Base-by-base conservation (phyloP, 1,284 basidiomycete species). In the Sphagnurus paluster region DNA sequence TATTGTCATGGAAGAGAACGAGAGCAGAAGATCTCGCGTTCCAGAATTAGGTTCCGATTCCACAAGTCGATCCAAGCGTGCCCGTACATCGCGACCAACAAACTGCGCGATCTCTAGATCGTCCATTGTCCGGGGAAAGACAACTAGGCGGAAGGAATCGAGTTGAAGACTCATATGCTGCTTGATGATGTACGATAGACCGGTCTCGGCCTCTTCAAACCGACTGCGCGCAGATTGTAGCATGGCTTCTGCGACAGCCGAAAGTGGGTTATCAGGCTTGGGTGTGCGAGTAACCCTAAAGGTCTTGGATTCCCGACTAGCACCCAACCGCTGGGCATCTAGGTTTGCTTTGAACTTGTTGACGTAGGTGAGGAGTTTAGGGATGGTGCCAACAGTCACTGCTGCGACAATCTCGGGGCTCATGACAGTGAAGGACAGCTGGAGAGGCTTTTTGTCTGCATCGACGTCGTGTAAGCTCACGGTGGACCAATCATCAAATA, bases 401-500 rank as follows among this genome's bases (percentile, higher is more conserved):
- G 87, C 75, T 3, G 81, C 82, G 4, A 81, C 70, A 26, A 94
- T 80, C 48, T 84, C 81, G 17, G 84, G 79, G 19, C 90, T 89
- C 36, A 76, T 74, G 25, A 95, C 82, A 1, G 80, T 78, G 63
- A 93, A 93, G 11, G 85, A 80, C 9, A 96, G 76, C 14, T 77
- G 76, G 4, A 94, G 72, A n/a, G 80, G 81, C 4, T 76, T 75
- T 24, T 79, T 72, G 28, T 71, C 65, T n/a, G 72, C 65, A 34
- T 71, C 57, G 11, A 65, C 51, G 23, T 64, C 57, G 2, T 70
- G 56, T 11, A 70, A 66, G 44, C 77, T 72, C 39, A 70, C 70
- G 4, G 79, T n/a, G n/a, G n/a, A 80, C 92, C 92, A 95, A 59
- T 95, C 90, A 57, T 96, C 92, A 52, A 76, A 80, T 34, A 93